Conservation (phyloP, 2,329 filamentous ascomycete species). For the Pseudonectria foliicola region DNA sequence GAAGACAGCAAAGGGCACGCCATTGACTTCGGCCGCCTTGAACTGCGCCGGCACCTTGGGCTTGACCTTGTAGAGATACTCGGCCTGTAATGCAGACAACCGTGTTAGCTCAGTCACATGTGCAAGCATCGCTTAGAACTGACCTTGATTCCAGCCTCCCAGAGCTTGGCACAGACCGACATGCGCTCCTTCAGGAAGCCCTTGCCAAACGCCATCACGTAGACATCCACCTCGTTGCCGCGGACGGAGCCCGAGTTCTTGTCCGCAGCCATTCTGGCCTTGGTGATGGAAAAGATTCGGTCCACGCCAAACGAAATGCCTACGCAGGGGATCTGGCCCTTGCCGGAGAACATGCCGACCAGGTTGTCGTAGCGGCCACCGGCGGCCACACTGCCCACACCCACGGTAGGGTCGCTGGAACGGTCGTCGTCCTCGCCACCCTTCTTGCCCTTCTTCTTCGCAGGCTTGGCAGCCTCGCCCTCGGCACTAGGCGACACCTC, state of each 20-base stretch:
- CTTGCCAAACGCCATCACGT: slow-evolving; percentile 91
- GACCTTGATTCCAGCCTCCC: slow-evolving; percentile 82
- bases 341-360: slow-evolving; percentile 87
- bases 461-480: slow-evolving; percentile 30
- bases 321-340: slow-evolving; percentile 62
- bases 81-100: slow-evolving; percentile 45
- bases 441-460: slow-evolving; percentile 45
- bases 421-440: slow-evolving; percentile 54
- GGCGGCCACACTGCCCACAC: slow-evolving; percentile 81
- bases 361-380: slow-evolving; percentile 89
- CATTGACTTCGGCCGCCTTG: slow-evolving; percentile 75
- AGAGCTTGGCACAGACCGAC: slow-evolving; percentile 66
- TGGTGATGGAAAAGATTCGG: slow-evolving; percentile 88
- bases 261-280: slow-evolving; percentile 60
- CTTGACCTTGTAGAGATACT: slow-evolving; percentile 85
- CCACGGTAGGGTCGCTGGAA: slow-evolving; percentile 71
- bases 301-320: slow-evolving; percentile 87
- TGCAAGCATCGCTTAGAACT: slow-evolving; percentile 8
- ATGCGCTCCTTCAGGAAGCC: slow-evolving; percentile 81
- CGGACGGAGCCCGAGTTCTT: slow-evolving; percentile 39
- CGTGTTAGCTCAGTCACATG: slow-evolving; percentile 12
- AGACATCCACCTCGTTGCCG: slow-evolving; percentile 76
- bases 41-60: slow-evolving; percentile 85
- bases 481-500: slow-evolving; percentile 31
- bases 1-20: slow-evolving; percentile 80